Base-by-base conservation (phyloP, 441 rosid genomes). In the Syzygium syzygioides region DNA sequence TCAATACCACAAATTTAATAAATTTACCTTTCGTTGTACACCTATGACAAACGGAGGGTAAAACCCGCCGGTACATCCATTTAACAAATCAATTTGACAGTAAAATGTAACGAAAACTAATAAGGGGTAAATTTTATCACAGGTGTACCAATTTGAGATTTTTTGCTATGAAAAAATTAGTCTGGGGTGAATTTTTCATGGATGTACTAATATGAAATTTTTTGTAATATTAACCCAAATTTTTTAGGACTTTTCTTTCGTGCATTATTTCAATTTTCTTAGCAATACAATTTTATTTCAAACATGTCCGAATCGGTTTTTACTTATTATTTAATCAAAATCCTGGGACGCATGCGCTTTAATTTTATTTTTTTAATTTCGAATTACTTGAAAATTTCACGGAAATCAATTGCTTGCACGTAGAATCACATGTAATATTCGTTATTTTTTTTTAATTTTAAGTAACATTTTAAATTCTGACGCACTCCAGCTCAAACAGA, bases 231-330 rank as follows among this genome's bases (percentile, higher is more conserved):
- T 45, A 45, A 45, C 9, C 48, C 48, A 45, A 12, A 71, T 5
- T 34, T 68, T 71, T 71, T 11, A 12, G 50, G 50, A 5, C 48
- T 71, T 34, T 11, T 5, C 20, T 1, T 11, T 37, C 50, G 9
- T 3, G 28, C 23, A 50, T 37, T 3, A 1, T 37, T 41, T 68
- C 79, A 19, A 34, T 34, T 34, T 68, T 68, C 4, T 34, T 1
- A 68, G 48, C 12, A 68, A 68, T 34, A 48, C 14, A 20, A 34
- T n/a, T 34, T 68, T 34, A 68, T 34, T 34, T 34, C 12, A 9
- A 17, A 12, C 1, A 19, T 1, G 8, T 20, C 9, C 0, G 4
- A 19, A 68, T 68, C 2, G 2, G 37, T 1, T 71, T 71, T 32
- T 34, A 34, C 11, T 34, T 68, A 18, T 11, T 10, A 2, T 34